phyloP scores from a whole-genome alignment of 148 eudicot genomes.

The Diospyros kaki region DNA sequence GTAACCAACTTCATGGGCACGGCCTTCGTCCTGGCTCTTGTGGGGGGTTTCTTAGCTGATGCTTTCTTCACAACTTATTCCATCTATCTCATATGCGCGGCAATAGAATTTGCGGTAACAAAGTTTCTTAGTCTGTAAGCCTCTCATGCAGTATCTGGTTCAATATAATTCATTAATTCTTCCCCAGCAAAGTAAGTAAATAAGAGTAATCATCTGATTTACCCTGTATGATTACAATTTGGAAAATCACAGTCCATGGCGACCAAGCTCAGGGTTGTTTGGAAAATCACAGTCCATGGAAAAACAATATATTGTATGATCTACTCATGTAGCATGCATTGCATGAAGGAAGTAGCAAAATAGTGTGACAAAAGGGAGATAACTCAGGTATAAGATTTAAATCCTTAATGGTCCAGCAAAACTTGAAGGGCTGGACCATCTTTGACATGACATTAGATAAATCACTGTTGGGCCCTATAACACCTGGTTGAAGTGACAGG shows the following conservation, averaged over 20 bases:
- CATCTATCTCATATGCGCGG: constrained; percentile 64
- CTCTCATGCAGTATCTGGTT: background rate
- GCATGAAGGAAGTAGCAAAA: background rate
- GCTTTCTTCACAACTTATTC: constrained; percentile 67
- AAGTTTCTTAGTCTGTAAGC: background rate
- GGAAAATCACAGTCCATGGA: background rate
- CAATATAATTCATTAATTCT: background rate
- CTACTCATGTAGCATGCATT: background rate
- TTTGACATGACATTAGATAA: background rate
- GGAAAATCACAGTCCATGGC: background rate
- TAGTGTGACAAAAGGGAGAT: background rate
- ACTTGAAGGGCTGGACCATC: background rate
- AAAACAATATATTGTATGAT: background rate
- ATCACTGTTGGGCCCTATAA: background rate
- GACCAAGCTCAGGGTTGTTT: background rate
- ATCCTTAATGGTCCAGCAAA: background rate
- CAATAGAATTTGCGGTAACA: constrained; percentile 65
- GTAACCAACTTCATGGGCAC: constrained; percentile 97
- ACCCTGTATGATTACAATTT: background rate
- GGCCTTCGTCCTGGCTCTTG: constrained; percentile 78
- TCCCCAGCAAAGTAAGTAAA: background rate
- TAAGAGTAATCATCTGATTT: background rate
- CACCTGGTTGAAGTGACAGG: background rate
- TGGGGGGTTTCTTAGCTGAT: constrained; percentile 84
- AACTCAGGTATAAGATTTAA: background rate